Percentiles rank a stretch among this genome's conserved stretches.
Conservation (phyloP, 2,329 filamentous ascomycete species). For the Chaetomium globosum region DNA sequence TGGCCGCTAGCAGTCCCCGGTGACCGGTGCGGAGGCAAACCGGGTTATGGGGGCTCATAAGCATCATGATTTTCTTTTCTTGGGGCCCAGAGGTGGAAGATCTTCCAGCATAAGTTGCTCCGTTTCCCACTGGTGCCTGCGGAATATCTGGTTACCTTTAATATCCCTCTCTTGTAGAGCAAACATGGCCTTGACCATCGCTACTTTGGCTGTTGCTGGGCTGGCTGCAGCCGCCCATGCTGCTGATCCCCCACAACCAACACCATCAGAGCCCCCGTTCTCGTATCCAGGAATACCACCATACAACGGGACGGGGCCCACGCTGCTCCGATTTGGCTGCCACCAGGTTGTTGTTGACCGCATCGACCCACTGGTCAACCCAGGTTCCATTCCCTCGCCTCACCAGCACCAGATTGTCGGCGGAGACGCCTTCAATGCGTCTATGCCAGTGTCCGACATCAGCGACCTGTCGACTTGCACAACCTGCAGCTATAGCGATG, state of each 20-base stretch:
- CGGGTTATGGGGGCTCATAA: background rate
- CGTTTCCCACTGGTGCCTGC: background rate
- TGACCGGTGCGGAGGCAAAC: background rate
- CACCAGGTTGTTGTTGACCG: constrained; percentile 54
- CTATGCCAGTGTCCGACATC: constrained; percentile 44
- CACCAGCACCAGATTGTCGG: constrained; percentile 63
- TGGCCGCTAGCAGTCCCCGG: background rate
- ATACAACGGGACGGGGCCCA: constrained; percentile 25
- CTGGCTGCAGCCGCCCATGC: background rate
- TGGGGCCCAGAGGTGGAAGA: background rate
- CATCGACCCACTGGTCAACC: constrained; percentile 43
- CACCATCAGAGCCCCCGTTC: background rate
- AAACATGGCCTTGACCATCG: background rate
- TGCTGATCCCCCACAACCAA: background rate
- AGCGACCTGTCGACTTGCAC: constrained; percentile 45
- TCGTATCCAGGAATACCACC: background rate
- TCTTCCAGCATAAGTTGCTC: background rate
- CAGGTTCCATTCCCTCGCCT: constrained; percentile 51
- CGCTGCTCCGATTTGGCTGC: constrained; percentile 37
- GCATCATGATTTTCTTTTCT: background rate
- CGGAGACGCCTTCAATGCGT: constrained; percentile 48
- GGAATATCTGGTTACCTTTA: background rate
- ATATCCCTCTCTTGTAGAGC: background rate
- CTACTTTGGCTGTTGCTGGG: background rate
- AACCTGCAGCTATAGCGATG: constrained; percentile 43